These are phyloP conservation scores for Henckelia pumila DNA, from an alignment of 257 asterid species.

Conservation along the genomic window DNA sequence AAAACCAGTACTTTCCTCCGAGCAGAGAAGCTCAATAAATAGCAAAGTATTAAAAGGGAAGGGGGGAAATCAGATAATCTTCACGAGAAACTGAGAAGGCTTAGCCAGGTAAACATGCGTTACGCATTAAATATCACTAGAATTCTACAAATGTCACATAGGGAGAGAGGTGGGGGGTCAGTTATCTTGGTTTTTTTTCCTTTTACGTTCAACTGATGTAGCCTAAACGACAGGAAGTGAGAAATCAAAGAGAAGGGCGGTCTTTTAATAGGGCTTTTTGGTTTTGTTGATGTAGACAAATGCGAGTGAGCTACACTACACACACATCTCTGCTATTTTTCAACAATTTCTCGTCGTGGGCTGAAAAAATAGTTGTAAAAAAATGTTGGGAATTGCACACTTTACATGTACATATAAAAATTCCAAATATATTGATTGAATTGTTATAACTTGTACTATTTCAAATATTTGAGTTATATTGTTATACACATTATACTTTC, in stretches of 20 bases:
- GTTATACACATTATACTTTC: too few species aligned
- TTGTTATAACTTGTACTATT: too few species aligned
- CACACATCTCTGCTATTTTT: not conserved
- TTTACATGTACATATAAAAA: too few species aligned
- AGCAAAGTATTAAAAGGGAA: slow-evolving; percentile 3
- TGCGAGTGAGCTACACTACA: slow-evolving; percentile 17
- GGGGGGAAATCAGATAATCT: slow-evolving; percentile 14
- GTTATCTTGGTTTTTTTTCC: slow-evolving; percentile 18
- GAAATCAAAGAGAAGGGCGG: slow-evolving; percentile 35
- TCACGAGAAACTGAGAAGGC: slow-evolving; percentile 4
- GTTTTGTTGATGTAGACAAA: slow-evolving; percentile 37
- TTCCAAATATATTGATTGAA: too few species aligned
- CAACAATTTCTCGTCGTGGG: too few species aligned
- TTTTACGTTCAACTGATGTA: slow-evolving; percentile 26
- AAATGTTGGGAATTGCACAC: too few species aligned
- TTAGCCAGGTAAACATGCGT: slow-evolving; percentile 20
- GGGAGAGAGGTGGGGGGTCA: slow-evolving; percentile 22
- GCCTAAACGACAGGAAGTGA: slow-evolving; percentile 35
- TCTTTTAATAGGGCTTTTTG: slow-evolving; percentile 35
- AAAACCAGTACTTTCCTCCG: not conserved
- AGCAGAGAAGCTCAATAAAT: slow-evolving; percentile 12
- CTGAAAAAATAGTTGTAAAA: too few species aligned
- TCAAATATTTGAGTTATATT: too few species aligned
- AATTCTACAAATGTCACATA: slow-evolving; percentile 27
- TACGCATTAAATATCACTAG: not conserved